A percentile compares a stretch with the other conserved stretches of the same genome.
Evolutionary conservation across 805 yeast species (phyloP).

Genomic region (Candida chilensis): DNA sequence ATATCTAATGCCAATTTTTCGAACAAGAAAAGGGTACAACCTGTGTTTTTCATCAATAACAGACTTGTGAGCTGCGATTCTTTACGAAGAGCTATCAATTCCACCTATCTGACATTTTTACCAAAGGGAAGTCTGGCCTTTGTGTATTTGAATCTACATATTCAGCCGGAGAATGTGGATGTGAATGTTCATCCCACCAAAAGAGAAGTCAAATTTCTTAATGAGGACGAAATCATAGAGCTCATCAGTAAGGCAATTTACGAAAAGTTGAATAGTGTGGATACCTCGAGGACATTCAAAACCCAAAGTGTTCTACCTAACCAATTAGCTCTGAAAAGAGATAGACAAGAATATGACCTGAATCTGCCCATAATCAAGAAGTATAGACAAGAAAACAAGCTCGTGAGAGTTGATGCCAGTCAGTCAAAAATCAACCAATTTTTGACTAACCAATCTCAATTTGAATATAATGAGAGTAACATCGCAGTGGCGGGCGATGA

Average conservation of each 20-base stretch:
- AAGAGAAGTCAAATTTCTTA: conserved; percentile 76
- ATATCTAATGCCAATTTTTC: conserved; percentile 65
- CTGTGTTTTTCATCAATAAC: conserved; percentile 78
- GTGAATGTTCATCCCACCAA: conserved; percentile 97
- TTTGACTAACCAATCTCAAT: conserved; percentile 6
- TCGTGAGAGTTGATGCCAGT: conserved; percentile 63
- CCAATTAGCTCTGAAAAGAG: conserved; percentile 10
- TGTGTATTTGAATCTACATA: conserved; percentile 60
- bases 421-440: conserved; percentile 46
- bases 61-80: conserved; percentile 82
- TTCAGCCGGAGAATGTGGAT: conserved; percentile 67
- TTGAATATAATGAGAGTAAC: too few species aligned
- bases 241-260: conserved; percentile 41
- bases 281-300: conserved; percentile 58
- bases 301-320: conserved; percentile 43
- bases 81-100: conserved; percentile 54
- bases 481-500: too few species aligned
- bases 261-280: conserved; percentile 42
- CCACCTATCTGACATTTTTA: conserved; percentile 53
- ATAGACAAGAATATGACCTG: conserved; percentile 1
- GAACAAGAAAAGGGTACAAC: conserved; percentile 55
- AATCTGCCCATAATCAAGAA: conserved; percentile 8
- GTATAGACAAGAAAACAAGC: conserved; percentile 49
- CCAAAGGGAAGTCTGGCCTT: conserved; percentile 78
- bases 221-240: conserved; percentile 81